Conservation (phyloP, 331 rosid genomes). For the Malus hybrid region DNA sequence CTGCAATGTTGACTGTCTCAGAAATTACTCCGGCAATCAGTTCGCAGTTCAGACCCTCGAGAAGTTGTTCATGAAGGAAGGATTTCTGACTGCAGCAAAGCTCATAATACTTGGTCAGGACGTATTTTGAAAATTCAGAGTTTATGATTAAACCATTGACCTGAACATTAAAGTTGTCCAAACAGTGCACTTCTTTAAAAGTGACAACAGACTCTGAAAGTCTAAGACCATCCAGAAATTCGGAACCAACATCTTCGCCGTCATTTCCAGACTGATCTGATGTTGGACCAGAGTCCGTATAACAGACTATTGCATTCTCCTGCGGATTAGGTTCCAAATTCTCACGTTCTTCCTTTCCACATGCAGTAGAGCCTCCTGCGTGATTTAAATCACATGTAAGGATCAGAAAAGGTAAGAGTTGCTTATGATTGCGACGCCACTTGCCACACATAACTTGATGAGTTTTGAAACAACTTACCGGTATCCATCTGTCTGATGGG, state of each 20-base stretch:
- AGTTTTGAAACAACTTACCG: constrained; percentile 22
- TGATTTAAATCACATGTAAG: neutral
- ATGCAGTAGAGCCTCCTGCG: constrained; percentile 7
- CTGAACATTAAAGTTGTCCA: constrained; percentile 29
- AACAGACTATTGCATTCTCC: neutral
- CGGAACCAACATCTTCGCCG: constrained; percentile 14
- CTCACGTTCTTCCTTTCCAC: constrained; percentile 3
- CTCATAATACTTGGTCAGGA: constrained; percentile 39
- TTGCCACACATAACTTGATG: neutral
- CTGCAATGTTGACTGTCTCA: constrained; percentile 47
- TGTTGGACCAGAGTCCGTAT: neutral
- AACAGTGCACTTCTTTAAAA: constrained; percentile 31
- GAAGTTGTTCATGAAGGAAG: constrained; percentile 48
- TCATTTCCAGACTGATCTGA: constrained; percentile 21
- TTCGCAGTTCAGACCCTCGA: constrained; percentile 40
- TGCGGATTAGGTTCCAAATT: neutral
- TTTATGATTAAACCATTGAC: constrained; percentile 42
- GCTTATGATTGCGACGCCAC: neutral
- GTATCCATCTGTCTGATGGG: neutral
- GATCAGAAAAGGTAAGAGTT: neutral
- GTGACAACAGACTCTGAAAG: constrained; percentile 24
- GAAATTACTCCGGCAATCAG: constrained; percentile 42
- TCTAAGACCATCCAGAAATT: constrained; percentile 27
- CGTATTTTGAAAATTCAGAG: constrained; percentile 31
- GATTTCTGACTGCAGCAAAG: constrained; percentile 43